Evolutionary conservation across 306 rosid species (phyloP).

Genomic region (Abrus pulchellus): DNA sequence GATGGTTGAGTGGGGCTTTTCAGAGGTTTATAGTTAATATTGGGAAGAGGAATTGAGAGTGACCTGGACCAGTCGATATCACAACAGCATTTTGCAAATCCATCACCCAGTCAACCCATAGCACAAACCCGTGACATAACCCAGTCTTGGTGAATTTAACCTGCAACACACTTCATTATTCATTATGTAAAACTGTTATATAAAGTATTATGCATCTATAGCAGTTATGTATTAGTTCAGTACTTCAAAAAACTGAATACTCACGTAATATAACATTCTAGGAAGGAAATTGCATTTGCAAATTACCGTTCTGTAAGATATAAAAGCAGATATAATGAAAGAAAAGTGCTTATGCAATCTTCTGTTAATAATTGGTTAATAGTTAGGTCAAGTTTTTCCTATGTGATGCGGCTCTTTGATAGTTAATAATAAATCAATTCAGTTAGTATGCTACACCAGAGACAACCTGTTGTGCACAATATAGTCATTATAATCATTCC

Average conservation of each 20-base stretch:
- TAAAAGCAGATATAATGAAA: conserved; percentile 23
- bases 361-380: conserved; percentile 1
- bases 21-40: background rate
- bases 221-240: background rate
- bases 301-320: conserved; percentile 23
- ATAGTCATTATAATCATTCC: conserved; percentile 13
- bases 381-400: conserved; percentile 16
- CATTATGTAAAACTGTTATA: conserved; percentile 19
- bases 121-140: conserved; percentile 81
- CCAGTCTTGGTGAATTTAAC: conserved; percentile 69
- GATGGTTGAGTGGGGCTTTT: background rate
- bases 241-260: background rate
- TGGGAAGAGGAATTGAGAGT: conserved; percentile 29
- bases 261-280: conserved; percentile 9
- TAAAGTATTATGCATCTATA: background rate
- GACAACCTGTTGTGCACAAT: conserved; percentile 19
- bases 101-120: conserved; percentile 96
- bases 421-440: conserved; percentile 25
- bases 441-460: conserved; percentile 25
- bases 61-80: conserved; percentile 92
- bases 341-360: background rate
- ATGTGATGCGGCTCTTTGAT: conserved; percentile 15
- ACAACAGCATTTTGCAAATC: conserved; percentile 71
- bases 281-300: conserved; percentile 24
- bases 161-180: conserved; percentile 56